Evolutionary conservation across 2,329 filamentous ascomycete genomes (phyloP).

Genomic region (Hortaea sp.): DNA sequence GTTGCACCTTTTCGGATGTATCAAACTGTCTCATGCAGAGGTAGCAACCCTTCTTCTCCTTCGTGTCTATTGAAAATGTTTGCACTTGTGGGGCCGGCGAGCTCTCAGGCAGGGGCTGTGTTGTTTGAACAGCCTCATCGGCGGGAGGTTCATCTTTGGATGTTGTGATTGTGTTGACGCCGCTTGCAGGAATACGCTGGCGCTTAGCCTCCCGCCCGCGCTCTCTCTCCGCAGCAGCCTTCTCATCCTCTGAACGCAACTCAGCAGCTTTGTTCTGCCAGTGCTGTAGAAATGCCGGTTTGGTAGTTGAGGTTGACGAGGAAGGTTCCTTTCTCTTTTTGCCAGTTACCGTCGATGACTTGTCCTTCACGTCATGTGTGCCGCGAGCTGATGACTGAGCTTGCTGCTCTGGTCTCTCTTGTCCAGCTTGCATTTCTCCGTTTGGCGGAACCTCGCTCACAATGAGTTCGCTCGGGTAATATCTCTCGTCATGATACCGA

Average conservation of each 20-base stretch:
- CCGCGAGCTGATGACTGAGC: not conserved
- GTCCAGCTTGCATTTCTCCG: not conserved
- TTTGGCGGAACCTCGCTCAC: slow-evolving; percentile 14
- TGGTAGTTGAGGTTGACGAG: not conserved
- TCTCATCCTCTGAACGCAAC: slow-evolving; percentile 11
- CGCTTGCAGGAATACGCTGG: slow-evolving; percentile 3
- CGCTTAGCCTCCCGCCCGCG: slow-evolving; percentile 2
- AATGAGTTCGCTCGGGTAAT: slow-evolving; percentile 12
- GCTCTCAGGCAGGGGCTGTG: too few relatives aligned
- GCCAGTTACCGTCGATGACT: not conserved
- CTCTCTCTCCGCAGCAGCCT: slow-evolving; percentile 1
- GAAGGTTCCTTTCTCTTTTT: slow-evolving; percentile 2
- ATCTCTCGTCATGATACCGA: slow-evolving; percentile 11
- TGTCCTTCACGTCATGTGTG: not conserved
- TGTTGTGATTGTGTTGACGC: slow-evolving; percentile 2
- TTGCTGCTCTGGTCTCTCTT: not conserved
- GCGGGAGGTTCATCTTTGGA: too few relatives aligned
- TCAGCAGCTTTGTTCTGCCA: slow-evolving; percentile 20
- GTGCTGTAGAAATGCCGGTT: slow-evolving; percentile 11
- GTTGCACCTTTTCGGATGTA: slow-evolving; percentile 31
- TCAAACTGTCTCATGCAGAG: slow-evolving; percentile 15
- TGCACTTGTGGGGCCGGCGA: too few relatives aligned
- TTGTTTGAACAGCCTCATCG: too few relatives aligned
- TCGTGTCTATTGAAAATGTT: slow-evolving; percentile 8
- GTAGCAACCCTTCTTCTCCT: slow-evolving; percentile 12